These are phyloP conservation scores for Fusarium fujikuroi DNA, from an alignment of 2,329 filamentous ascomycete genomes.

Conservation along the genomic window DNA sequence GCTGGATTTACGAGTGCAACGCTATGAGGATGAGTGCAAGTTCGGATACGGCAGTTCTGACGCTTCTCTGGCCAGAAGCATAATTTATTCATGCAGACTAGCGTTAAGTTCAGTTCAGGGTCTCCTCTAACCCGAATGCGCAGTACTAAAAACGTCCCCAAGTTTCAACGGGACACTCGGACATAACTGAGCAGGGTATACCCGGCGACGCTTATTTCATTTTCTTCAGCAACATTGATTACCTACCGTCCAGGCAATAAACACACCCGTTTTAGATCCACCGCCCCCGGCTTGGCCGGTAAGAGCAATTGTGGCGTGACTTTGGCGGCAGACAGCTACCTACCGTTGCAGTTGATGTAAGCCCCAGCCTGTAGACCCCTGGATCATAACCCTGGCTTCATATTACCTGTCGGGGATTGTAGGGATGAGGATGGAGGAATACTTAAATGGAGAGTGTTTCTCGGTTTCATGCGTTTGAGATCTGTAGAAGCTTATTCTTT, in stretches of 20 bases:
- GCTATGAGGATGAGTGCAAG: not conserved
- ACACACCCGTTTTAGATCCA: conserved; percentile 12
- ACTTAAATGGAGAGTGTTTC: conserved; percentile 1
- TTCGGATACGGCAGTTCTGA: too few species aligned
- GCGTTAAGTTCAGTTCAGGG: not conserved
- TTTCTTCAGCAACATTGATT: not conserved
- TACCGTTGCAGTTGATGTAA: conserved; percentile 5
- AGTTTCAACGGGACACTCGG: not conserved
- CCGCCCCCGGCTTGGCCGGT: not conserved
- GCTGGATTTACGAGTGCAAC: not conserved
- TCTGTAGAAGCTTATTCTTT: not conserved
- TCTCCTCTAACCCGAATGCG: not conserved
- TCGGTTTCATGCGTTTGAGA: not conserved
- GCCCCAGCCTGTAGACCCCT: conserved; percentile 8
- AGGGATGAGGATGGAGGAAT: not conserved
- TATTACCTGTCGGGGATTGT: not conserved
- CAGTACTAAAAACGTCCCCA: not conserved
- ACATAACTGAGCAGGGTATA: not conserved
- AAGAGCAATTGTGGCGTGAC: not conserved
- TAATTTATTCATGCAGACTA: not conserved
- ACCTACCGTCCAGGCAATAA: not conserved
- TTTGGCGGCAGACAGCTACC: not conserved
- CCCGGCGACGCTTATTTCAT: not conserved
- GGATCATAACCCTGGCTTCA: not conserved
- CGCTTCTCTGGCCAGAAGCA: not conserved